Evolutionary conservation across 2,329 filamentous ascomycete species (phyloP), one percentile per base, ranked within the genome.

Genomic region (Fusarium sp.): DNA sequence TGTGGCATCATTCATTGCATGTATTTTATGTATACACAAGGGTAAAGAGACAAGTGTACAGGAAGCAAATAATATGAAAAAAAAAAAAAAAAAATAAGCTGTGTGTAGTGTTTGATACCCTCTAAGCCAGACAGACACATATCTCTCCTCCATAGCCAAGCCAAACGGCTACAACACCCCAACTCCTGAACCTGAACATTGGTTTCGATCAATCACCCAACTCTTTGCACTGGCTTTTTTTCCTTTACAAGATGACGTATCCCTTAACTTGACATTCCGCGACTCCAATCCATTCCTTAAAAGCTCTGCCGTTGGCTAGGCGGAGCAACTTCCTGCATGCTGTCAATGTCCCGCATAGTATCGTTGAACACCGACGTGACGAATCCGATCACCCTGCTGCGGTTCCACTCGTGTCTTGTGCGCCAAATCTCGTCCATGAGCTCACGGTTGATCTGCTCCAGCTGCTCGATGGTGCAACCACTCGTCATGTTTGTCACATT

Each of bases 381-480:
- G 40, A 87, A 84, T 53, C 84, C 84, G 16, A 92, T 87, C 16
- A 98, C 95, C 76, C 88, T 87, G 77, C 91, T 92, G 49, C 96
- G 90, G 82, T 99, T 96, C 90, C 94, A 96, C 78, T 97, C 92
- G 56, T 90, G 88, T 58, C 95, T 89, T 69, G 89, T 89, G 69
- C 87, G 88, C 96, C 96, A 99, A 51, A 98, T 89, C 72, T 92
- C 91, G 69, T 96, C 93, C 96, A 98, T 98, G 72, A 98, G 85
- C 74, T 92, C 91, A 9, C 95, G 92, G 81, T 95, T 95, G 80
- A 98, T 92, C 82, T 98, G 96, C 85, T 98, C 96, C 22, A 99
- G 85, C 81, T 99, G 96, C 83, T 99, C 96, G 61, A 99, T 93
- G 0, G 92, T 93, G 81, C 93, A 94, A 1, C 94, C 94, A 22